Evolutionary conservation across 441 rosid genomes (phyloP).

Genomic region (Dalechampia spathulata): DNA sequence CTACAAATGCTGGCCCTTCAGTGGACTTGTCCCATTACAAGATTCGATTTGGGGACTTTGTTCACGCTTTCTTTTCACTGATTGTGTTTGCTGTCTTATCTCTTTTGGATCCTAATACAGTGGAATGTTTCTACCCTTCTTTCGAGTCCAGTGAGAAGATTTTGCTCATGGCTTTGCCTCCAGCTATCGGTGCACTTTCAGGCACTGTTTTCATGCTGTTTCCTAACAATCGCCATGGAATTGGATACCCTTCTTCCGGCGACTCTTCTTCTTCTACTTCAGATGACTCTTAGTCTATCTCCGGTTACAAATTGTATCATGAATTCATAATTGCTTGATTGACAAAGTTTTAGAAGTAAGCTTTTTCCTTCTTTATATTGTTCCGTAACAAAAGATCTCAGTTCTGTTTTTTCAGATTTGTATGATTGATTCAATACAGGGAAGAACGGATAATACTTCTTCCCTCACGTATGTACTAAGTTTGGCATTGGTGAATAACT

Average conservation of each 20-base stretch:
- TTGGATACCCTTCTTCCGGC: slow-evolving; percentile 58
- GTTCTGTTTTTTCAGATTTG: neutral
- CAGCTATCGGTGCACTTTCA: slow-evolving; percentile 56
- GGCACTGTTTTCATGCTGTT: slow-evolving; percentile 48
- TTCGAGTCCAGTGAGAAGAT: slow-evolving; percentile 41
- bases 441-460: neutral
- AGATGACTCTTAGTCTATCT: neutral
- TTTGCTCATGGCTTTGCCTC: slow-evolving; percentile 65
- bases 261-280: slow-evolving; percentile 15
- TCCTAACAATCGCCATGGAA: slow-evolving; percentile 74
- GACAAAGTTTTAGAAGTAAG: neutral
- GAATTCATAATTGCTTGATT: neutral
- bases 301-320: neutral
- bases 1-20: slow-evolving; percentile 27
- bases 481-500: neutral
- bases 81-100: slow-evolving; percentile 48
- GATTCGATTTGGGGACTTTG: slow-evolving; percentile 55
- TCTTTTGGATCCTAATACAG: slow-evolving; percentile 57
- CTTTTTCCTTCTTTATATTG: neutral
- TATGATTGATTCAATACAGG: neutral
- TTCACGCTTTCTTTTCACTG: slow-evolving; percentile 52
- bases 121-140: slow-evolving; percentile 55
- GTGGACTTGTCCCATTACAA: slow-evolving; percentile 46
- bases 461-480: neutral
- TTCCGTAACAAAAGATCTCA: no score